These are phyloP conservation scores for Fusarium nisikadoi DNA, from an alignment of 2,329 filamentous ascomycete genomes.

Conservation along the genomic window DNA sequence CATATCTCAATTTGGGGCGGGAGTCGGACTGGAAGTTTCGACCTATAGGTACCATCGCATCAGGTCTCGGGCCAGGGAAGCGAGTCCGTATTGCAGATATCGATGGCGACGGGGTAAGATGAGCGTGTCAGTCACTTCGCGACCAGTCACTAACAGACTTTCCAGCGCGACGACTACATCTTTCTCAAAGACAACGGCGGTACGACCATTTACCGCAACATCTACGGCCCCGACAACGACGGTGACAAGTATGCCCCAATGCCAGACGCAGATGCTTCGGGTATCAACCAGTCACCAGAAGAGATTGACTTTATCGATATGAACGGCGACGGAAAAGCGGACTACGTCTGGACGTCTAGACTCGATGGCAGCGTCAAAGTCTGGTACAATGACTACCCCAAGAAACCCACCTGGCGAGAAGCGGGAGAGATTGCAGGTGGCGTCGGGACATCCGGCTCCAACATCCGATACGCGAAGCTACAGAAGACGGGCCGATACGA, in stretches of 20 bases:
- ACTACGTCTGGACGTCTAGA: conserved; percentile 1
- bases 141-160: neutral
- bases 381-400: conserved; percentile 18
- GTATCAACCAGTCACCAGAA: neutral
- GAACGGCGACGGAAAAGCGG: conserved; percentile 8
- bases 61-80: neutral
- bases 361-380: conserved; percentile 7
- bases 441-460: conserved; percentile 8
- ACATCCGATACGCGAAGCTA: conserved; percentile 2
- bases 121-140: no score
- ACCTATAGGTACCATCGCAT: neutral
- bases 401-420: conserved; percentile 3
- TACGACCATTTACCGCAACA: neutral
- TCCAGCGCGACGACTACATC: conserved; percentile 1
- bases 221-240: neutral
- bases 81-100: conserved; percentile 6
- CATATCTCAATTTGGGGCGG: neutral
- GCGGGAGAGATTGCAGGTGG: neutral
- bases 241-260: neutral
- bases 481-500: neutral
- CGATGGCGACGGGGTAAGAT: conserved; percentile 3
- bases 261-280: neutral
- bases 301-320: conserved; percentile 14
- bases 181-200: conserved; percentile 4
- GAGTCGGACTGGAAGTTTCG: neutral